Evolutionary conservation across 1,284 basidiomycete genomes (phyloP).

Genomic region (Entoloma clypeatum): DNA sequence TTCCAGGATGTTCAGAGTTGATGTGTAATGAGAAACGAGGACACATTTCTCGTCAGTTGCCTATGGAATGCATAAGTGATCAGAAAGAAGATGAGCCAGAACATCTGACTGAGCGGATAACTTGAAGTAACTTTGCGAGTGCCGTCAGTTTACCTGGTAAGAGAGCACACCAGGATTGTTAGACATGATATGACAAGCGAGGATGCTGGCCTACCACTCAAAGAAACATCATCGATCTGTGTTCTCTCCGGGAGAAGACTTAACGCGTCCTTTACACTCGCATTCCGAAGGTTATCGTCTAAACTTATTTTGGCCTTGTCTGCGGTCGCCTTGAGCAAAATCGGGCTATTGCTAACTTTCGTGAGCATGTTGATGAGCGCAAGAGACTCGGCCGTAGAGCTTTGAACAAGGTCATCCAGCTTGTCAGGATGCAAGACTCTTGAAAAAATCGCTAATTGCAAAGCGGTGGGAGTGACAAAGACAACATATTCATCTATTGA

Average conservation of each 20-base stretch:
- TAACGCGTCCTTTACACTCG: slow-evolving; percentile 61
- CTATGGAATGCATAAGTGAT: slow-evolving; percentile 27
- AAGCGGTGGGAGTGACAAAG: slow-evolving; percentile 78
- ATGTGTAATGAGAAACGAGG: slow-evolving; percentile 86
- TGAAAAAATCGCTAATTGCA: slow-evolving; percentile 82
- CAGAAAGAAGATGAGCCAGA: background rate
- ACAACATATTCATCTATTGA: slow-evolving; percentile 89
- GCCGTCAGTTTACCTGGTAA: slow-evolving; percentile 76
- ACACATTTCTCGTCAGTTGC: slow-evolving; percentile 91
- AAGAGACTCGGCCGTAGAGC: slow-evolving; percentile 76
- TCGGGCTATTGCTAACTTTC: slow-evolving; percentile 93
- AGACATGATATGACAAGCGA: slow-evolving; percentile 8
- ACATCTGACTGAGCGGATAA: slow-evolving; percentile 52
- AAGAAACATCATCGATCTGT: slow-evolving; percentile 63
- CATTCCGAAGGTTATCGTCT: slow-evolving; percentile 39
- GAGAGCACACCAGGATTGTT: background rate
- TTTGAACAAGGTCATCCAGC: slow-evolving; percentile 60
- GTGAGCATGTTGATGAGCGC: slow-evolving; percentile 78
- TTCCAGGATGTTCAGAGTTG: slow-evolving; percentile 91
- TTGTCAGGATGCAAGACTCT: slow-evolving; percentile 70
- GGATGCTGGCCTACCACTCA: slow-evolving; percentile 58
- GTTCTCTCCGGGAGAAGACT: slow-evolving; percentile 62
- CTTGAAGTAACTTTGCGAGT: slow-evolving; percentile 69
- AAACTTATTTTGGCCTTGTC: slow-evolving; percentile 56
- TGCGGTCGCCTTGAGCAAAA: slow-evolving; percentile 72